Conservation (phyloP, 345 rosid genomes). For the Salix arbutifolia region DNA sequence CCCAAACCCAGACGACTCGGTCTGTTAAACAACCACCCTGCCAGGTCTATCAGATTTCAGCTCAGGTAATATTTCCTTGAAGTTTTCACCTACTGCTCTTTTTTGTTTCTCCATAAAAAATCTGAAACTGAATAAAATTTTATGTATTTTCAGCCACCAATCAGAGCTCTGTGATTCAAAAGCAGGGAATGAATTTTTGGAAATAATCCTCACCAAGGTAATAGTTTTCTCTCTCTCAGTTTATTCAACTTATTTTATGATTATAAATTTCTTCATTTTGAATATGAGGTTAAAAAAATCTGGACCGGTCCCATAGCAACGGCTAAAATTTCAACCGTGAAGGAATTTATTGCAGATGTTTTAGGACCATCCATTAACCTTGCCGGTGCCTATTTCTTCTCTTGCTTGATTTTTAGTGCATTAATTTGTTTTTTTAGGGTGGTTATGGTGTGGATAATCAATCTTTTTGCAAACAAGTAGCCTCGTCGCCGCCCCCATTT, state of each 20-base stretch:
- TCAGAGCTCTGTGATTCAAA: conserved; percentile 54
- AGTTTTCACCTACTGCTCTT: not conserved
- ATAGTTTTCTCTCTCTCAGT: not conserved
- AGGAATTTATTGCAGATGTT: not conserved
- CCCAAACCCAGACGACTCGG: conserved; percentile 77
- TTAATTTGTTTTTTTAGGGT: conserved; percentile 34
- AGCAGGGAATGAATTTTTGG: conserved; percentile 62
- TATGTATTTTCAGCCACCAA: conserved; percentile 56
- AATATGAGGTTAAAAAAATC: not conserved
- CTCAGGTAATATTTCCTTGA: conserved; percentile 33
- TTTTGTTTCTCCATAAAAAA: not conserved
- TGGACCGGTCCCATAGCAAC: not conserved
- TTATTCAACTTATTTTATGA: not conserved
- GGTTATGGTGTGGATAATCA: conserved; percentile 52
- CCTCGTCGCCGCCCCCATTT: conserved; percentile 78
- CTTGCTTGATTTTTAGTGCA: not conserved
- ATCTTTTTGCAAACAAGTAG: conserved; percentile 39
- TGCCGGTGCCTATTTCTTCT: not conserved
- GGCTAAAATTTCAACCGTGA: not conserved
- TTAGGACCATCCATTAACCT: not conserved
- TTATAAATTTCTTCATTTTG: not conserved
- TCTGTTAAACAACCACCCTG: conserved; percentile 37
- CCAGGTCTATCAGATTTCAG: conserved; percentile 55
- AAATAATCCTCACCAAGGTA: conserved; percentile 75
- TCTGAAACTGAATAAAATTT: not conserved